phyloP scores from a whole-genome alignment of 2,329 filamentous ascomycete species.

The Colletotrichum sp. region DNA sequence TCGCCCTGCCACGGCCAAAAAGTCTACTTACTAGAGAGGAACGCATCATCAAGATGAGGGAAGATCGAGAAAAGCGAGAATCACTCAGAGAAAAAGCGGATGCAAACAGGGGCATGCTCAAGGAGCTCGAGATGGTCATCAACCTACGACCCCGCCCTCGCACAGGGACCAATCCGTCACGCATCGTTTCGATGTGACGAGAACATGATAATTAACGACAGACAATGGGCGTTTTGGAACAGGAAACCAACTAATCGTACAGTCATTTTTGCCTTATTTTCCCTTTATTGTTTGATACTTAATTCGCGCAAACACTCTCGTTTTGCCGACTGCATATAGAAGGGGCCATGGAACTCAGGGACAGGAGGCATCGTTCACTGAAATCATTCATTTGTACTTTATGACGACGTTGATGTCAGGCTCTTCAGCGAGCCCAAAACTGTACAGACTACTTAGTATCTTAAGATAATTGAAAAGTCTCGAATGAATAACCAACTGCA shows the following conservation, averaged over 20 bases:
- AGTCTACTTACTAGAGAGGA: conserved; percentile 83
- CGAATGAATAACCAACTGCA: neutral
- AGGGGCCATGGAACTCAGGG: neutral
- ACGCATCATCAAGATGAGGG: conserved; percentile 84
- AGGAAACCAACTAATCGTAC: conserved; percentile 12
- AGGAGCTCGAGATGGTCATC: conserved; percentile 91
- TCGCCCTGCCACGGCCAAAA: conserved; percentile 74
- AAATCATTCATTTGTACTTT: neutral
- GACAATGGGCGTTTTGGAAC: conserved; percentile 7
- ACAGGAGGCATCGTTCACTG: neutral
- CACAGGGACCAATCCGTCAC: conserved; percentile 38
- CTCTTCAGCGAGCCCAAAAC: neutral
- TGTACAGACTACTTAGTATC: neutral
- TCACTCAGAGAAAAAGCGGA: conserved; percentile 76
- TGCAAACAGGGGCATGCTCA: conserved; percentile 86
- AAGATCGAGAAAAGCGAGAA: conserved; percentile 80
- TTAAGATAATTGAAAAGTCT: neutral
- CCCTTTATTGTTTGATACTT: neutral
- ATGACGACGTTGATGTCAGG: conserved; percentile 14
- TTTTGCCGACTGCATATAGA: conserved; percentile 7
- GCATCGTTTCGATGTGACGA: conserved; percentile 50
- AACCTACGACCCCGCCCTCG: conserved; percentile 52
- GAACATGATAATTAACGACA: conserved; percentile 23
- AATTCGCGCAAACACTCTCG: neutral
- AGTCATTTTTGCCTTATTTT: conserved; percentile 14